Evolutionary conservation across 495 filamentous ascomycete genomes (phyloP), one percentile per base, ranked within the genome.

Genomic region (Mycothermus thermophilus): DNA sequence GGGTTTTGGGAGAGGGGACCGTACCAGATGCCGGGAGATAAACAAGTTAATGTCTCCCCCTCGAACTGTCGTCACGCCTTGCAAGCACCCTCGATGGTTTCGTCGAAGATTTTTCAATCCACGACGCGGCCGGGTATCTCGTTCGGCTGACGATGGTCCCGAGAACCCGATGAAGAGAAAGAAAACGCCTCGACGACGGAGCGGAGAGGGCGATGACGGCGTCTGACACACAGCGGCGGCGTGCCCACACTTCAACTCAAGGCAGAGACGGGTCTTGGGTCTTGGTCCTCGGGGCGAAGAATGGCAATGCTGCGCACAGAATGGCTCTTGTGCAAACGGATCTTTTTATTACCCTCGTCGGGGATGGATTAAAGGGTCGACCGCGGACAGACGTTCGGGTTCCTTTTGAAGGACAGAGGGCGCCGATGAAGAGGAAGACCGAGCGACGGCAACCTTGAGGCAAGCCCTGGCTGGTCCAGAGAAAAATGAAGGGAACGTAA

Each of bases 11-110:
- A 41, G 38, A 33, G 32, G 31, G 39, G 37, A 40, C 56, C 81
- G 76, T 81, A 83, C 80, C 75, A 66, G 71, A 57, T n/a, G 66
- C 66, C 65, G 75, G 81, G 85, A 93, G 86, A 93, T 82, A 69
- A 82, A 93, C 87, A 93, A 95, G 50, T 77, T 60, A 95, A 95
- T 94, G 87, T 84, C 78, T 94, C 87, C 83, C 86, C 84, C 77
- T 62, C 57, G 57, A 59, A 43, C 51, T 48, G 49, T 63, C 58
- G 55, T 55, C 56, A 47, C 33, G n/a, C n/a, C n/a, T 39, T 25
- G 30, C 42, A 48, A 47, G 37, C 50, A 42, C 45, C 44, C 37
- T 43, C 24, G 15, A 34, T 12, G 25, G 40, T 6, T 11, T n/a
- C 12, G 33, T 37, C 41, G 42, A 36, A 46, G 50, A 59, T 59